phyloP scores from a whole-genome alignment of 208 protist genomes.

The Strigomonas culicis region DNA sequence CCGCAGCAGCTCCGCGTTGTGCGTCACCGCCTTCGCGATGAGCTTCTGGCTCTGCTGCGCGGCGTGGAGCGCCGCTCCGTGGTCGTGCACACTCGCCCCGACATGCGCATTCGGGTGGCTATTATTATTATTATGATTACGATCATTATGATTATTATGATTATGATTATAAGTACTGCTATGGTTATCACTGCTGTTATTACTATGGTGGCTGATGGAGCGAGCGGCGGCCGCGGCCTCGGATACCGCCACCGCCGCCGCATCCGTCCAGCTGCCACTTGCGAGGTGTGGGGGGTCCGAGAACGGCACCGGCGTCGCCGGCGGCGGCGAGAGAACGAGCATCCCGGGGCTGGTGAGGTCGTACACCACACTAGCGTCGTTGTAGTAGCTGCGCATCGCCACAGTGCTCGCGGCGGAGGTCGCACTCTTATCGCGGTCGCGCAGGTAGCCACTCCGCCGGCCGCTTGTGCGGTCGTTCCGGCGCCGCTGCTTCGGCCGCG shows the following conservation, averaged over 20 bases:
- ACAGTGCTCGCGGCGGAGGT: neutral
- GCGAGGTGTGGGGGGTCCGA: neutral
- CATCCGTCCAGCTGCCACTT: neutral
- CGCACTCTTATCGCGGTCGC: neutral
- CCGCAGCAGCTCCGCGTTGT: too few species aligned
- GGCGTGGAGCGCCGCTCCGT: too few species aligned
- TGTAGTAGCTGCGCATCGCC: neutral
- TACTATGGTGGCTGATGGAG: neutral
- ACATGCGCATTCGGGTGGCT: neutral
- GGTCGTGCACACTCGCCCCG: too few species aligned
- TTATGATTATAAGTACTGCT: slow-evolving; percentile 5
- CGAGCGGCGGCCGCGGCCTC: too few species aligned
- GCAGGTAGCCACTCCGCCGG: too few species aligned
- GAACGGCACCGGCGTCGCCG: neutral
- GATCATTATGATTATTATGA: slow-evolving; percentile 10
- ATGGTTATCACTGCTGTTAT: neutral
- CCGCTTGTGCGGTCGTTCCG: neutral
- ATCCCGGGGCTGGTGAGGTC: neutral
- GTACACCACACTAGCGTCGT: neutral
- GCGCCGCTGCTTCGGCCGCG: too few species aligned
- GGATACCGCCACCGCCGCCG: too few species aligned
- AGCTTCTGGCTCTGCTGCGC: too few species aligned
- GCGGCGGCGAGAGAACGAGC: neutral
- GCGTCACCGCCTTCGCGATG: too few species aligned
- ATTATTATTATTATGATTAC: neutral